Percentiles rank a stretch among this genome's conserved stretches.
phyloP scores from a whole-genome alignment of 78 protist genomes.

The Dictyostelium discoideum region dicty_2.7 NC_007091.3:1296501-1297000 shows the following conservation, averaged over 20 bases:
- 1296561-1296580: not conserved
- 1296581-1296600: not conserved
- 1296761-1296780: conserved; percentile 99
- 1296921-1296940: conserved; percentile 97
- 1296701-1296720: conserved; percentile 98
- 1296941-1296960: conserved; percentile 98
- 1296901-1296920: conserved; percentile 63
- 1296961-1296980: conserved; percentile 99
- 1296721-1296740: conserved; percentile 99
- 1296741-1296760: conserved; percentile 99
- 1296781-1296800: conserved; percentile 96
- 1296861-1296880: conserved; percentile 87
- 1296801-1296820: conserved; percentile 94
- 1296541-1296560: not conserved
- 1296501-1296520: conserved; percentile 96
- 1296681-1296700: conserved; percentile 98
- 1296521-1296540: conserved; percentile 88
- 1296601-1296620: not conserved
- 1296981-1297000: conserved; percentile 99
- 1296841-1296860: conserved; percentile 94
- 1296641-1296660: conserved; percentile 99
- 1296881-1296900: conserved; percentile 97
- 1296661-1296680: conserved; percentile 99
- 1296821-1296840: conserved; percentile 98
- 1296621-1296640: conserved; percentile 99